Percentiles rank a stretch among this genome's conserved stretches.
phyloP scores from a whole-genome alignment of 2,329 filamentous ascomycete species.

The Pseudogymnoascus sp. region DNA sequence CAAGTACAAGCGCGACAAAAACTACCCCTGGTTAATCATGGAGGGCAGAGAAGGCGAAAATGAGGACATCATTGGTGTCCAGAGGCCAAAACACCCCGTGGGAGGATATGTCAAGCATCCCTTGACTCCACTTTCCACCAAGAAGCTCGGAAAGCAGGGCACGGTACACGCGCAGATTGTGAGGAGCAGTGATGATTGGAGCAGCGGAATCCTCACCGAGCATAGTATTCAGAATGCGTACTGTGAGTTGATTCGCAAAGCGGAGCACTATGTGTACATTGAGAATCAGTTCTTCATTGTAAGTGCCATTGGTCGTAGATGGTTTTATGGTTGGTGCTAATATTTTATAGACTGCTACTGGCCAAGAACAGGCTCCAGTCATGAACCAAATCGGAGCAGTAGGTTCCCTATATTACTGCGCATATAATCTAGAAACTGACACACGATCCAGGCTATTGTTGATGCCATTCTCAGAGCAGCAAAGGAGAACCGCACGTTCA shows the following conservation, averaged over 20 bases:
- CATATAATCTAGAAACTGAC: not conserved
- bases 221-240: conserved; percentile 86
- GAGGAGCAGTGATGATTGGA: conserved; percentile 90
- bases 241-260: conserved; percentile 72
- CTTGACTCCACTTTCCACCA: conserved; percentile 57
- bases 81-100: conserved; percentile 80
- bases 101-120: conserved; percentile 84
- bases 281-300: conserved; percentile 95
- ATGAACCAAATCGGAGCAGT: conserved; percentile 73
- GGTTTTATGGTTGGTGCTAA: conserved; percentile 33
- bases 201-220: conserved; percentile 76
- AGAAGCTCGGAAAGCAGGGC: conserved; percentile 55
- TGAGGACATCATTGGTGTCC: conserved; percentile 81
- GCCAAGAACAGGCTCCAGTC: conserved; percentile 75
- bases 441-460: conserved; percentile 56
- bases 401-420: not conserved
- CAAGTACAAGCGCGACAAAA: conserved; percentile 85
- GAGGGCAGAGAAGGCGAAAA: conserved; percentile 68
- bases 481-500: conserved; percentile 79
- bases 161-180: conserved; percentile 76
- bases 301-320: not conserved
- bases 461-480: conserved; percentile 76
- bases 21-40: conserved; percentile 78
- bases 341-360: conserved; percentile 58
- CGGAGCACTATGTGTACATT: conserved; percentile 91